phyloP scores from a whole-genome alignment of 1,139 yeast genomes.

The Zygoascus meyerae region DNA sequence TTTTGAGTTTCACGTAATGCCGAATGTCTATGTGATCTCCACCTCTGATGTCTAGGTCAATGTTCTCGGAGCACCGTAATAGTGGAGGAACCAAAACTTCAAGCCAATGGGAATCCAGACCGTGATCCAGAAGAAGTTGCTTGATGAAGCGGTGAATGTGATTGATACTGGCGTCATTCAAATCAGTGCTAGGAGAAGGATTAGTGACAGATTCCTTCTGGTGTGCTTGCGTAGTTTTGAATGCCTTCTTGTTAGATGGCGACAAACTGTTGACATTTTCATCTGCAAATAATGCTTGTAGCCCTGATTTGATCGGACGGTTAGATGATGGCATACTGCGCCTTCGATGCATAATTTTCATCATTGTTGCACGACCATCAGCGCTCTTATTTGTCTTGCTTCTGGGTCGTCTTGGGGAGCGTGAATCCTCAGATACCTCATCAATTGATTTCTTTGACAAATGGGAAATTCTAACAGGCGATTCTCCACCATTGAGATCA shows the following conservation, averaged over 20 bases:
- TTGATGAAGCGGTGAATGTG: constrained; percentile 44
- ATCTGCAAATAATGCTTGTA: constrained; percentile 4
- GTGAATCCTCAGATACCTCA: not conserved
- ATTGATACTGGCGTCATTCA: constrained; percentile 37
- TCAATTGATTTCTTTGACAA: no score
- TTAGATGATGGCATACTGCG: constrained; percentile 18
- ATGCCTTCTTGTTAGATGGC: constrained; percentile 2
- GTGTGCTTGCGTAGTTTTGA: constrained; percentile 5
- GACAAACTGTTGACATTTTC: not conserved
- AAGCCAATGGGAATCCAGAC: constrained; percentile 50
- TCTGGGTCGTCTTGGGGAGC: not conserved
- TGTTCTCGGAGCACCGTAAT: constrained; percentile 40
- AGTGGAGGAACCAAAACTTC: constrained; percentile 43
- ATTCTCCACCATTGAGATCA: not conserved
- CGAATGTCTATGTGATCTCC: constrained; percentile 81
- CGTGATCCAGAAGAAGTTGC: constrained; percentile 59
- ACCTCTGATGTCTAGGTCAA: constrained; percentile 50
- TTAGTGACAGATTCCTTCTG: constrained; percentile 9
- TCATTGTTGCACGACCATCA: constrained; percentile 17
- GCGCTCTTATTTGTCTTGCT: not conserved
- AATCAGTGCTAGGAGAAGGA: constrained; percentile 25
- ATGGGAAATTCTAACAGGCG: no score
- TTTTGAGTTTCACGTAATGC: constrained; percentile 80
- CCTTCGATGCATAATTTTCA: constrained; percentile 26
- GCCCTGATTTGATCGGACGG: constrained; percentile 3